Conservation (phyloP, 2,329 filamentous ascomycete species). For the Phaeophleospora eucalypticola region DNA sequence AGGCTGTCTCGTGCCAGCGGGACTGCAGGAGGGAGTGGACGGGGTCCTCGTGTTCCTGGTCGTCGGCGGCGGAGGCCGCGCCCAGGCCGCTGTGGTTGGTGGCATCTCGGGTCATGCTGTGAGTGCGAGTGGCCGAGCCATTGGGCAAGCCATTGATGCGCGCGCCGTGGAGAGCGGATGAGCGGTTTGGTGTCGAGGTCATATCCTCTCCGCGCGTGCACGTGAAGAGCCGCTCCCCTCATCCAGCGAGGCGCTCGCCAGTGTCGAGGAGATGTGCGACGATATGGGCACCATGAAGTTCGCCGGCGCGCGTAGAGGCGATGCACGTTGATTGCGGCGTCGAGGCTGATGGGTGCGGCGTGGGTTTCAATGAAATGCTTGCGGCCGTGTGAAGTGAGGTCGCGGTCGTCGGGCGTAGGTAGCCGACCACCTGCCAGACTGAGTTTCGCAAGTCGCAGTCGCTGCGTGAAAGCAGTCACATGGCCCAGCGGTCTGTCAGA, state of each 20-base stretch:
- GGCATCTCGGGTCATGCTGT: conserved; percentile 44
- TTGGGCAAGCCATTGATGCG: conserved; percentile 33
- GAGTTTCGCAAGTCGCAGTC: not conserved
- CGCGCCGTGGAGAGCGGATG: conserved; percentile 29
- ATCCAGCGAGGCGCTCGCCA: conserved; percentile 16
- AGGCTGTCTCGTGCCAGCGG: conserved; percentile 72
- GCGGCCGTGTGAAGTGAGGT: conserved; percentile 4
- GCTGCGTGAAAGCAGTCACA: not conserved
- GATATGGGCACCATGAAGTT: conserved; percentile 15
- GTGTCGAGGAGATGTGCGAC: conserved; percentile 5
- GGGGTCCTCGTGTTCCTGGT: conserved; percentile 46
- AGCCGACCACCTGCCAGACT: not conserved
- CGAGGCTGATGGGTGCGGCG: conserved; percentile 6
- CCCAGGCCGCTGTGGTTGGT: conserved; percentile 32
- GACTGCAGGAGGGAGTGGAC: conserved; percentile 62
- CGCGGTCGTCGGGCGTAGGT: not conserved
- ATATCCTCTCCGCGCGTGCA: conserved; percentile 21
- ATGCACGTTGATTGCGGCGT: not conserved
- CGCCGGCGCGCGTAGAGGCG: not conserved
- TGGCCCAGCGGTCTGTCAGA: not conserved
- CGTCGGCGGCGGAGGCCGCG: conserved; percentile 27
- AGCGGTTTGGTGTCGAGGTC: conserved; percentile 39
- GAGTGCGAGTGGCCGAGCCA: conserved; percentile 38
- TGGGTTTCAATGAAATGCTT: conserved; percentile 1
- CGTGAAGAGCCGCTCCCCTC: conserved; percentile 12